Evolutionary conservation across 1,139 yeast species (phyloP).

Genomic region (Blastobotrys arbuscula): DNA sequence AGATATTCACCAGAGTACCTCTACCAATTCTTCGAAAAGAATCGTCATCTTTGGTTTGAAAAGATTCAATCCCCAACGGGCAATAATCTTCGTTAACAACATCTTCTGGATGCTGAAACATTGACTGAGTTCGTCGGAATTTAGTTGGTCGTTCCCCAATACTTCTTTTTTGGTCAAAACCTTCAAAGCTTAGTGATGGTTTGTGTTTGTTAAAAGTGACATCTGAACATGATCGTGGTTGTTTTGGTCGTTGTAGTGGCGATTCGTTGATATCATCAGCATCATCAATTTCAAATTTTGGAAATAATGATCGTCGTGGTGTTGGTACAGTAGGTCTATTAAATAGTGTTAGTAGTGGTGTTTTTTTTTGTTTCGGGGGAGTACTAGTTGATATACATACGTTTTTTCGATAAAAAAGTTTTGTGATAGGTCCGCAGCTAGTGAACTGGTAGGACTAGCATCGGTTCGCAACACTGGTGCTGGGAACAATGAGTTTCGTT

Average conservation of each 20-base stretch:
- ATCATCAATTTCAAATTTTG: too few relatives aligned
- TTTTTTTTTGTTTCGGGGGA: background rate
- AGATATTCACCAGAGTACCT: slow-evolving; percentile 55
- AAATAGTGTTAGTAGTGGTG: background rate
- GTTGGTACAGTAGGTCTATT: slow-evolving; percentile 28
- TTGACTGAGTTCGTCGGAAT: slow-evolving; percentile 59
- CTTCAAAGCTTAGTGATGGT: background rate
- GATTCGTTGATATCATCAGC: slow-evolving; percentile 4
- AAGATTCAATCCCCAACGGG: slow-evolving; percentile 29
- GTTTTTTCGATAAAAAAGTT: slow-evolving; percentile 41
- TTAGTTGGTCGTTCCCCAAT: slow-evolving; percentile 27
- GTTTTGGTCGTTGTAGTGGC: slow-evolving; percentile 7
- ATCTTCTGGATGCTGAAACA: slow-evolving; percentile 48
- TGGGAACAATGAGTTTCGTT: slow-evolving; percentile 16
- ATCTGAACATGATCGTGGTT: slow-evolving; percentile 4
- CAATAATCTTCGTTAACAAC: slow-evolving; percentile 27
- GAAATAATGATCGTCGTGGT: slow-evolving; percentile 33
- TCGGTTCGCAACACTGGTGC: background rate
- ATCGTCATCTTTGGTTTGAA: slow-evolving; percentile 56
- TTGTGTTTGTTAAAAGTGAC: slow-evolving; percentile 7
- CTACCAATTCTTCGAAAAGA: slow-evolving; percentile 70
- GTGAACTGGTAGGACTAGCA: slow-evolving; percentile 38
- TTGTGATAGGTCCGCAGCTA: slow-evolving; percentile 44
- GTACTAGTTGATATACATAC: slow-evolving; percentile 17
- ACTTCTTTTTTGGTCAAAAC: background rate